Evolutionary conservation across 73 alveolate species (phyloP).

Genomic region (Paramecium tetraurelia): DNA sequence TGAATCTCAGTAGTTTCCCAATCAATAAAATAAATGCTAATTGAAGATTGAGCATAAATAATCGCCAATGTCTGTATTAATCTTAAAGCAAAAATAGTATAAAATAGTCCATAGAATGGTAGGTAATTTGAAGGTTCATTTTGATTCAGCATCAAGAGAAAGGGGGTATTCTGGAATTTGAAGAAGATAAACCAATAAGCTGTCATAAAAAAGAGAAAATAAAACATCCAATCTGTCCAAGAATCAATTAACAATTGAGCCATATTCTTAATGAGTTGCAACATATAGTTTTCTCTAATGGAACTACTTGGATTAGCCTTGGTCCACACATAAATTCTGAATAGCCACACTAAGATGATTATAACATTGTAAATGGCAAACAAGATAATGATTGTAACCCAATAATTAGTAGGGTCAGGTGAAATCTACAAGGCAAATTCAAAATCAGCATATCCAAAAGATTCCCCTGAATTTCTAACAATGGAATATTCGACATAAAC

Average conservation of each 20-base stretch:
- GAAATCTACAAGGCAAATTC: neutral
- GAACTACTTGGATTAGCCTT: slow-evolving; percentile 35
- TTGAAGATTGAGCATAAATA: neutral
- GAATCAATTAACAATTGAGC: neutral
- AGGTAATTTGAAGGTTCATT: neutral
- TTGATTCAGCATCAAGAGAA: neutral
- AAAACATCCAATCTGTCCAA: slow-evolving; percentile 42
- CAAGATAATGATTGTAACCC: neutral
- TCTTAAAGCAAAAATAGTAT: slow-evolving; percentile 3
- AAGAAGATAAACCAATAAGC: slow-evolving; percentile 1
- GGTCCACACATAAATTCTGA: slow-evolving; percentile 51
- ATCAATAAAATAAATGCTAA: slow-evolving; percentile 66
- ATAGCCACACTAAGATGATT: neutral
- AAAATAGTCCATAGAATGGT: slow-evolving; percentile 31
- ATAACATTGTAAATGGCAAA: slow-evolving; percentile 1
- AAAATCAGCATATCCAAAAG: slow-evolving; percentile 27
- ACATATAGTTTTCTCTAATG: neutral
- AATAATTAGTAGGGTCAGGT: neutral
- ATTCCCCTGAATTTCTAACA: neutral
- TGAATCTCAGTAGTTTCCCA: slow-evolving; percentile 85
- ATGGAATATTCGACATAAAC: neutral
- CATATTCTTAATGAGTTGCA: neutral
- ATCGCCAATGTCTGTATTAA: neutral
- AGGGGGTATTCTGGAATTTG: slow-evolving; percentile 42
- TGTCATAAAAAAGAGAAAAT: neutral